Percentiles rank a stretch among this genome's conserved stretches.
These are phyloP conservation scores for Shiraia sp. DNA, from an alignment of 2,329 filamentous ascomycete genomes.

Conservation along the genomic window DNA sequence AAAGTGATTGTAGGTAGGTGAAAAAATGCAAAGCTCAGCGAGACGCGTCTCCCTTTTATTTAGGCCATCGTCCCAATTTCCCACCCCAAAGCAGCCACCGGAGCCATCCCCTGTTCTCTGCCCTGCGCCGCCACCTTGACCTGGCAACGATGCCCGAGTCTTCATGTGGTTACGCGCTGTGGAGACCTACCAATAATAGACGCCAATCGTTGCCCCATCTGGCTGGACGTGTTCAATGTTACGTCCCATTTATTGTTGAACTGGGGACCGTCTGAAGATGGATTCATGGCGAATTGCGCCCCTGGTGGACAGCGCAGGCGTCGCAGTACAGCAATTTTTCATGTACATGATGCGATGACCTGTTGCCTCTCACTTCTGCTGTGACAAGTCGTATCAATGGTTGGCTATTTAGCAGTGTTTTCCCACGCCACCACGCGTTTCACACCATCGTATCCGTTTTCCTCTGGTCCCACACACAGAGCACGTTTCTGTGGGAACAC, in stretches of 20 bases:
- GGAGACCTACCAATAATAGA: conserved; percentile 17
- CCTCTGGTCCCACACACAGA: too few species aligned
- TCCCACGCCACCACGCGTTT: conserved; percentile 11
- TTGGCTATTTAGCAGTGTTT: conserved; percentile 3
- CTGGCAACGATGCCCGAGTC: conserved; percentile 24
- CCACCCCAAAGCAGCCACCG: conserved; percentile 13
- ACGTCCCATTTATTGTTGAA: too few species aligned
- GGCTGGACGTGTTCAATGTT: conserved; percentile 4
- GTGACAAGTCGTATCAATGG: too few species aligned
- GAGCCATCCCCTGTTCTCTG: conserved; percentile 18
- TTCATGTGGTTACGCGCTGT: conserved; percentile 1
- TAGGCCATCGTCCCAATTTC: conserved; percentile 8
- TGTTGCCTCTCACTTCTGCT: too few species aligned
- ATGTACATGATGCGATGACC: too few species aligned
- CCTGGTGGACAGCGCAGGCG: too few species aligned
- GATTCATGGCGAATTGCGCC: too few species aligned
- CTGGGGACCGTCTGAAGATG: too few species aligned
- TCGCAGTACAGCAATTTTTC: too few species aligned
- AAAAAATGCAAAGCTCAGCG: conserved; percentile 7
- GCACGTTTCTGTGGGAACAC: conserved; percentile 21
- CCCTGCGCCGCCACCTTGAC: conserved; percentile 27
- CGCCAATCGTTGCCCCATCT: conserved; percentile 8
- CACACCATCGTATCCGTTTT: too few species aligned
- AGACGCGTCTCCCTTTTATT: conserved; percentile 25
- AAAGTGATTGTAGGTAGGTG: conserved; percentile 1